Evolutionary conservation across 2,329 filamentous ascomycete genomes (phyloP).

Genomic region (Cladobotryum mycophilum): DNA sequence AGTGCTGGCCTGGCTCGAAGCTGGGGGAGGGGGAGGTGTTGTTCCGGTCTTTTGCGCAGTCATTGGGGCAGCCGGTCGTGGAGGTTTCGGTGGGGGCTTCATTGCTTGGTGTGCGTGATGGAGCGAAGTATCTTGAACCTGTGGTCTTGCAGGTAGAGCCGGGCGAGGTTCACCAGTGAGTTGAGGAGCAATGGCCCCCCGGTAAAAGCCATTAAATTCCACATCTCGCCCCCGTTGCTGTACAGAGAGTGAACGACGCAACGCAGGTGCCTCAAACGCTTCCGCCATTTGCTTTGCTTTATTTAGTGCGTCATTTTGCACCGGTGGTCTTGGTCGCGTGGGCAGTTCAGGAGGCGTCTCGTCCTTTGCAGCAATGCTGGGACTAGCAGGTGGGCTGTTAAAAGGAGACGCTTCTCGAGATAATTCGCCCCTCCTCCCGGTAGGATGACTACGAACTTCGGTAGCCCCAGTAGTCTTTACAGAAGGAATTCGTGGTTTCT

Average conservation of each 20-base stretch:
- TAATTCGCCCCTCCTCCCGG: slow-evolving; percentile 16
- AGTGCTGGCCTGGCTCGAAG: not conserved
- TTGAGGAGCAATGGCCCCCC: slow-evolving; percentile 33
- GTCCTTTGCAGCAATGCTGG: slow-evolving; percentile 41
- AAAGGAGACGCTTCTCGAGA: slow-evolving; percentile 64
- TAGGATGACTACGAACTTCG: slow-evolving; percentile 10
- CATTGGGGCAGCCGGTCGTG: slow-evolving; percentile 30
- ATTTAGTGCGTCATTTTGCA: slow-evolving; percentile 16
- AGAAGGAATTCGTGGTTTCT: slow-evolving; percentile 49
- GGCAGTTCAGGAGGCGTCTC: slow-evolving; percentile 45
- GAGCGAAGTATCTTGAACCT: slow-evolving; percentile 20
- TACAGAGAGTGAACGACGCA: slow-evolving; percentile 42
- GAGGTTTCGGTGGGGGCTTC: slow-evolving; percentile 38
- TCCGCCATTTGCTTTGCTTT: slow-evolving; percentile 18
- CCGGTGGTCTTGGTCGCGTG: slow-evolving; percentile 42
- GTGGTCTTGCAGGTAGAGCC: slow-evolving; percentile 44
- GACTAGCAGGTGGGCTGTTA: slow-evolving; percentile 74
- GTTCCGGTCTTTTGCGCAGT: slow-evolving; percentile 15
- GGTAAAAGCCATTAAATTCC: slow-evolving; percentile 36
- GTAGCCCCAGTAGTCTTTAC: slow-evolving; percentile 15
- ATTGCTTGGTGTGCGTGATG: slow-evolving; percentile 11
- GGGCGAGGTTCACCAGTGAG: slow-evolving; percentile 39
- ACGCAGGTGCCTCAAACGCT: slow-evolving; percentile 45
- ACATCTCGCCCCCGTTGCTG: slow-evolving; percentile 36
- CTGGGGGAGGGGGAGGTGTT: slow-evolving; percentile 8